A percentile compares a stretch with the other conserved stretches of the same genome.
phyloP scores from a whole-genome alignment of 2,329 filamentous ascomycete species.

The Tolypocladium capitatum region DNA sequence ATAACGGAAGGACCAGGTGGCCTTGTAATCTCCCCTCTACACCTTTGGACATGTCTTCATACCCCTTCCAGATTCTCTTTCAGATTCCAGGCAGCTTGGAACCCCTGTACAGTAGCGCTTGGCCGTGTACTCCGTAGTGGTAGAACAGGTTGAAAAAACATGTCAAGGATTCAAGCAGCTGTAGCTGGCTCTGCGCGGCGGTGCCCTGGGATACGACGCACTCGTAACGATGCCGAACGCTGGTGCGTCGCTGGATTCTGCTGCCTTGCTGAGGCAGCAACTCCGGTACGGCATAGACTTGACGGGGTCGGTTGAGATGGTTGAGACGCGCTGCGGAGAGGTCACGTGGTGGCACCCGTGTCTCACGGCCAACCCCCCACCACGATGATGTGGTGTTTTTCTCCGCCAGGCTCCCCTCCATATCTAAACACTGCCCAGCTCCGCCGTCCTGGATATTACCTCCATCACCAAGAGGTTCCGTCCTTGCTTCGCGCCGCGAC shows the following conservation, averaged over 20 bases:
- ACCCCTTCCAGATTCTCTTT: slow-evolving; percentile 15
- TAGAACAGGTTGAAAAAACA: slow-evolving; percentile 12
- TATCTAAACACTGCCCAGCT: slow-evolving; percentile 3
- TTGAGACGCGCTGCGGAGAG: slow-evolving; percentile 7
- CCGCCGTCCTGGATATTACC: neutral
- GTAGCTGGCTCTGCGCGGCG: no score
- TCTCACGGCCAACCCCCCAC: slow-evolving; percentile 21
- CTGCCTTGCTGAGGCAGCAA: slow-evolving; percentile 6
- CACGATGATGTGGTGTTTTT: slow-evolving; percentile 18
- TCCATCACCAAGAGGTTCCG: slow-evolving; percentile 4
- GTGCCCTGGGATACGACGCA: no score
- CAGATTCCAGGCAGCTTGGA: slow-evolving; percentile 14
- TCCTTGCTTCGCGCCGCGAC: neutral
- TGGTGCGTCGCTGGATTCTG: neutral
- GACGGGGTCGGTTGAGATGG: slow-evolving; percentile 2
- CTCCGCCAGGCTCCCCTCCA: slow-evolving; percentile 15
- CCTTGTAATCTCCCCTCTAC: slow-evolving; percentile 22
- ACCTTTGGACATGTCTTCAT: slow-evolving; percentile 14
- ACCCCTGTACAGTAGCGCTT: slow-evolving; percentile 21
- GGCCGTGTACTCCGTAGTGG: no score
- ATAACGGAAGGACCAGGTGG: slow-evolving; percentile 17
- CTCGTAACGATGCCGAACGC: no score
- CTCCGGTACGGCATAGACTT: neutral
- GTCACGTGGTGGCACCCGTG: slow-evolving; percentile 18
- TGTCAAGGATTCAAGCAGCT: neutral